Evolutionary conservation across 2,329 filamentous ascomycete genomes (phyloP).

Genomic region (Tetracladium maxilliforme): DNA sequence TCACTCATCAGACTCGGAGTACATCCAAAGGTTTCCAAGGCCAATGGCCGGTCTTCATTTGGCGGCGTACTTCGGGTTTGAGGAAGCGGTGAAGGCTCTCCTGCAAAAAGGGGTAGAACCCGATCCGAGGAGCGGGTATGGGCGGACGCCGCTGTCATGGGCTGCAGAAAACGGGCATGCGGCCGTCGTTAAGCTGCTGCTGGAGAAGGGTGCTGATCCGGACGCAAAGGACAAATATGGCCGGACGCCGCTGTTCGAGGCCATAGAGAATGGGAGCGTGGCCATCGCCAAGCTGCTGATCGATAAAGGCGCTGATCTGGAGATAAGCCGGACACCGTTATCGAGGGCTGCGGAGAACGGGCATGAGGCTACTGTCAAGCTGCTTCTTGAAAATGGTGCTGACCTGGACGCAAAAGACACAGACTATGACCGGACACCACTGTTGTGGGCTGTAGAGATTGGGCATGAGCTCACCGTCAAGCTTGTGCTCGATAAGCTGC

Average conservation of each 20-base stretch:
- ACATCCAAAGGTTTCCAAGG: constrained; percentile 3
- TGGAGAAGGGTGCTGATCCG: neutral
- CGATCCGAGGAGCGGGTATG: no score
- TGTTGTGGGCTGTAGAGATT: constrained; percentile 5
- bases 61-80: constrained; percentile 10
- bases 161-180: constrained; percentile 5
- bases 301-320: no score
- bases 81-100: constrained; percentile 1
- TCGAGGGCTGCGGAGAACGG: constrained; percentile 5
- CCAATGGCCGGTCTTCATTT: constrained; percentile 9
- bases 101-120: constrained; percentile 3
- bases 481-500: constrained; percentile 3
- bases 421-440: constrained; percentile 4
- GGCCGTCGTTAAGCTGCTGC: constrained; percentile 2
- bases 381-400: constrained; percentile 5
- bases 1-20: constrained; percentile 2
- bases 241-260: constrained; percentile 3
- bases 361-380: constrained; percentile 4
- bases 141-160: constrained; percentile 5
- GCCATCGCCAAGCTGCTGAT: constrained; percentile 1
- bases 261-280: constrained; percentile 3
- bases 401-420: constrained; percentile 5
- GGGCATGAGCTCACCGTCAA: constrained; percentile 4
- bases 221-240: constrained; percentile 3
- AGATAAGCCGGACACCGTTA: constrained; percentile 2